Conservation (phyloP, 2,329 filamentous ascomycete genomes). For the Arthrobotrys sinensis region DNA sequence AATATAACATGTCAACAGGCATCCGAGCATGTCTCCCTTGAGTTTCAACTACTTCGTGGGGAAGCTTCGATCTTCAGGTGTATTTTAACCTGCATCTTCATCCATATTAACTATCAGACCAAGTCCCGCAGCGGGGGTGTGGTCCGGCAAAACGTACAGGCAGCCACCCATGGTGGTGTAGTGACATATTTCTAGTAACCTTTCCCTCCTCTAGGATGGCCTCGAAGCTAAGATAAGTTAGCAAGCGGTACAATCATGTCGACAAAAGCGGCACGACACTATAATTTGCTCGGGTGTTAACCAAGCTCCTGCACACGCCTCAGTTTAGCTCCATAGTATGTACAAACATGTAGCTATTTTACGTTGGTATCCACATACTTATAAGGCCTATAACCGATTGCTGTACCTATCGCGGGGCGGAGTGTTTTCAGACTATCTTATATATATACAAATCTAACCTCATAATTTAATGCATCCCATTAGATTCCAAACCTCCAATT, state of each 20-base stretch:
- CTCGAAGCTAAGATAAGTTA: neutral
- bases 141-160: constrained; percentile 11
- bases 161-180: neutral
- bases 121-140: neutral
- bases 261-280: too few relatives aligned
- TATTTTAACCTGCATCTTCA: constrained; percentile 15
- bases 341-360: neutral
- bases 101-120: constrained; percentile 17
- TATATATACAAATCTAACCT: too few relatives aligned
- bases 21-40: neutral
- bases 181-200: neutral
- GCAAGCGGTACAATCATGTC: neutral
- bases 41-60: constrained; percentile 9
- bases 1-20: neutral
- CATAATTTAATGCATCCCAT: neutral
- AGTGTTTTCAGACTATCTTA: too few relatives aligned
- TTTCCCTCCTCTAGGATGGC: neutral
- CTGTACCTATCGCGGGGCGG: too few relatives aligned
- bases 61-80: constrained; percentile 11
- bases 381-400: neutral
- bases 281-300: too few relatives aligned
- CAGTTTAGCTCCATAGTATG: neutral
- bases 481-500: neutral
- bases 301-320: neutral
- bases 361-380: neutral